Evolutionary conservation across 23 red algal genomes (phyloP), one percentile per base, ranked within the genome.

Genomic region (Chondrus crispus): DNA sequence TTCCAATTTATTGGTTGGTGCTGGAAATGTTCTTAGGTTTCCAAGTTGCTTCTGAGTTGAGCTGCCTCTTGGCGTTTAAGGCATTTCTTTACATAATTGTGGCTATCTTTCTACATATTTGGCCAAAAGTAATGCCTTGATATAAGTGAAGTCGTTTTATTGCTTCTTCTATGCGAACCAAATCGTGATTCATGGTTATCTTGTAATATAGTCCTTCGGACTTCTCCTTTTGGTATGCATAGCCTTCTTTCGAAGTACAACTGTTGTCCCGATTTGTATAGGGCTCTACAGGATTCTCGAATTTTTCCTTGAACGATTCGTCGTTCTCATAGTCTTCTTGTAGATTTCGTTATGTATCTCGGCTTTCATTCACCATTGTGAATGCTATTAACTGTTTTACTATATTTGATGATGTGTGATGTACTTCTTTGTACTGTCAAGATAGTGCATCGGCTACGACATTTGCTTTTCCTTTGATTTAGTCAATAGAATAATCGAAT

Each of bases 41-140:
- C 42, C 82, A 1, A 30, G 12, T 66, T 49, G n/a, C 44, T 85
- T 72, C 11, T n/a, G 41, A 85, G 68, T 85, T 41, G 44, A 26
- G 48, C 82, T 85, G 22, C 1, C 18, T 46, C 4, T 69, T 85
- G 82, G 30, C 62, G 71, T 3, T 48, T 29, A 68, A 22, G 62
- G 47, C 38, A 66, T 2, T 44, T 66, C 24, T 49, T 66, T 3
- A 85, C 28, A 32, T 66, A 47, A n/a, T 73, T 30, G 13, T 85
- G 51, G 9, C 68, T 68, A 2, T 85, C 35, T 50, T 68, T 32
- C 26, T 51, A 51, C 62, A 85, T 85, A 37, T 26, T 29, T 13
- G 82, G 62, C 82, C 54, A 85, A 30, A 70, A 85, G 18, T 43
- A 85, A 85, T 85, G 7, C 48, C 35, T 46, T 28, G 68, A 70